phyloP scores from a whole-genome alignment of 73 alveolate genomes.

The Tetrahymena elliotti region DNA sequence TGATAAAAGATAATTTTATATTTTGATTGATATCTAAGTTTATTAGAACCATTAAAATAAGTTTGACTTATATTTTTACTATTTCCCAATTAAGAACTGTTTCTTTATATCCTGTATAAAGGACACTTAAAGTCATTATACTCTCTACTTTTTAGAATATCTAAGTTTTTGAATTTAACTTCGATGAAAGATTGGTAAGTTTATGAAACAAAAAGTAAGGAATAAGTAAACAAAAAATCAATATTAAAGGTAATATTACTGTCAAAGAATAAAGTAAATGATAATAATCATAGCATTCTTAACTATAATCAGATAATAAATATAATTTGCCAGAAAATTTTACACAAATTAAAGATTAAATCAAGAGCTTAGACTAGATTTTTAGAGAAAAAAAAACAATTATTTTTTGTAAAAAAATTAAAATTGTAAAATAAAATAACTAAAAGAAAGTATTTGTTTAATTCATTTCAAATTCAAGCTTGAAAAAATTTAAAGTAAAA shows the following conservation, averaged over 20 bases:
- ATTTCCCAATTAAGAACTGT: neutral
- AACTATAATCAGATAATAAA: neutral
- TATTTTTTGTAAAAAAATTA: no score
- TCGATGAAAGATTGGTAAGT: neutral
- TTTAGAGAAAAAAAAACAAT: no score
- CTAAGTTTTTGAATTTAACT: no score
- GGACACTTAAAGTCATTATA: neutral
- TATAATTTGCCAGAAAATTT: neutral
- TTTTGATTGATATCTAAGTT: neutral
- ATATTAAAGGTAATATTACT: neutral
- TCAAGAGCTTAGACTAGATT: neutral
- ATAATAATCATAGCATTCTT: neutral
- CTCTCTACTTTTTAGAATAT: neutral
- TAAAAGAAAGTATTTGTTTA: no score
- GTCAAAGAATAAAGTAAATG: neutral
- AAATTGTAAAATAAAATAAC: no score
- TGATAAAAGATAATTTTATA: neutral
- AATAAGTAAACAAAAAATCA: neutral
- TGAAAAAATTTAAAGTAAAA: neutral
- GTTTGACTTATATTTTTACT: no score
- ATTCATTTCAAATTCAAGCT: neutral
- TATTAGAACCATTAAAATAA: neutral
- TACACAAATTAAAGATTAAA: neutral
- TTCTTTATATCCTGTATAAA: neutral
- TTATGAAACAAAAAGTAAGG: neutral